Evolutionary conservation across 2,329 filamentous ascomycete genomes (phyloP).

Genomic region (Calonectria hongkongensis): DNA sequence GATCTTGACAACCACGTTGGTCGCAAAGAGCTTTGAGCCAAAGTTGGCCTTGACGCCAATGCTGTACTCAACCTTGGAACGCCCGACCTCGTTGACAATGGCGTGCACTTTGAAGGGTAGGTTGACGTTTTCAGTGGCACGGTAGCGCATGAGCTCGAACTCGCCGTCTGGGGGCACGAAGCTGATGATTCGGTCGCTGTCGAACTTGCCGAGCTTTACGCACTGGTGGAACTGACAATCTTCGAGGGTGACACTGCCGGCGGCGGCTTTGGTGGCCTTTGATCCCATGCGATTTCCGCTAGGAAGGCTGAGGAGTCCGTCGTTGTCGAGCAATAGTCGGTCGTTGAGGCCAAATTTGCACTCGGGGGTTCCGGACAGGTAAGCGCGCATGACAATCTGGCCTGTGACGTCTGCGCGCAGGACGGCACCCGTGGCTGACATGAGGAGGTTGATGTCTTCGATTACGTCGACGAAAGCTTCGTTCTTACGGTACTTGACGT

Average conservation of each 20-base stretch:
- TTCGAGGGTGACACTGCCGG: slow-evolving; percentile 95
- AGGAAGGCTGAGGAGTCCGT: slow-evolving; percentile 78
- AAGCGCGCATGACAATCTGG: slow-evolving; percentile 98
- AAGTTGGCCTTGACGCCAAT: slow-evolving; percentile 99
- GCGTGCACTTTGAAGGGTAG: slow-evolving; percentile 99
- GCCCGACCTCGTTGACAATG: slow-evolving; percentile 97
- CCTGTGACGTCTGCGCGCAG: slow-evolving; percentile 97
- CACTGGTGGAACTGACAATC: slow-evolving; percentile 99
- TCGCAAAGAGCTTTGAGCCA: slow-evolving; percentile 95
- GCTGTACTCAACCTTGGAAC: slow-evolving; percentile 98
- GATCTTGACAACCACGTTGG: slow-evolving; percentile 95
- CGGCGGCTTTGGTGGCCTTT: slow-evolving; percentile 95
- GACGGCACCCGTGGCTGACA: slow-evolving; percentile 98
- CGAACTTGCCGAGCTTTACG: slow-evolving; percentile 97
- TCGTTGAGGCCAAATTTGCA: slow-evolving; percentile 99
- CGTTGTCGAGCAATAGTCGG: slow-evolving; percentile 89
- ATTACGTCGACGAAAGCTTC: slow-evolving; percentile 99
- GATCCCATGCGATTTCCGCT: slow-evolving; percentile 86
- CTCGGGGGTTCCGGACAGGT: slow-evolving; percentile 95
- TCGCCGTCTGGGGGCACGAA: slow-evolving; percentile 98
- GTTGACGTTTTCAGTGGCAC: slow-evolving; percentile 98
- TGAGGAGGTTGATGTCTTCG: slow-evolving; percentile 98
- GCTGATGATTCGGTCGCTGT: slow-evolving; percentile 96
- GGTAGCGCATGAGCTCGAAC: slow-evolving; percentile 99
- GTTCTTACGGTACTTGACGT: slow-evolving; percentile 99